A percentile compares a stretch with the other conserved stretches of the same genome.
These are phyloP conservation scores for Berberis thunbergii DNA, from an alignment of 164 flowering plant species.

Conservation along the genomic window DNA sequence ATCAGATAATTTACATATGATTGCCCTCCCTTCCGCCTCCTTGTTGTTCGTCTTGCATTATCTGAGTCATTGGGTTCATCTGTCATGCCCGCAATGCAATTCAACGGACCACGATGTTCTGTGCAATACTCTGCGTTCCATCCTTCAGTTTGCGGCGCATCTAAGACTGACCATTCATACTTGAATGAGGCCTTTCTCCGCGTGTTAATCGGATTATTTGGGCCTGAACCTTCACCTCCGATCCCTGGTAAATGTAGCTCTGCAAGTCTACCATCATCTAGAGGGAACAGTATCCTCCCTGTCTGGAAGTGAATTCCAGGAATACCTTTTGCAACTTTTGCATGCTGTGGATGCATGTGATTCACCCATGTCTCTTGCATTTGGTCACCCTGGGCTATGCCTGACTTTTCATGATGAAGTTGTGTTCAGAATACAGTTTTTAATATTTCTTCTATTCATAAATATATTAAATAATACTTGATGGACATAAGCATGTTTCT, in stretches of 20 bases:
- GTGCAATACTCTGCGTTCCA: constrained; percentile 91
- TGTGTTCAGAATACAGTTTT: background rate
- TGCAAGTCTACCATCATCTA: constrained; percentile 83
- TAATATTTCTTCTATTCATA: too few species aligned
- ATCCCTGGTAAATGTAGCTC: constrained; percentile 68
- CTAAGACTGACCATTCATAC: constrained; percentile 67
- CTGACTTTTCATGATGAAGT: constrained; percentile 31
- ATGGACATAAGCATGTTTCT: too few species aligned
- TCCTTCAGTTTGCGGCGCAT: constrained; percentile 86
- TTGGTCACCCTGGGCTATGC: constrained; percentile 27
- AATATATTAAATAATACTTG: too few species aligned
- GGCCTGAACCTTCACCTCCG: constrained; percentile 66
- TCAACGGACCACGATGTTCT: constrained; percentile 64
- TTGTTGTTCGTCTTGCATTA: constrained; percentile 21
- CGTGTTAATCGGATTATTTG: constrained; percentile 22
- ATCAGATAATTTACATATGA: constrained; percentile 37
- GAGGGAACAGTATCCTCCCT: constrained; percentile 55
- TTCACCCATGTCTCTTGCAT: constrained; percentile 44
- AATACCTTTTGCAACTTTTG: constrained; percentile 59
- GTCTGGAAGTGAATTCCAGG: constrained; percentile 52
- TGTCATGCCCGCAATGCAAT: constrained; percentile 64
- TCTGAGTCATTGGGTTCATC: constrained; percentile 42
- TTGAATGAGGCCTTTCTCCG: constrained; percentile 39
- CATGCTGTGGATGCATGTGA: constrained; percentile 60
- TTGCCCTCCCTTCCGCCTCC: constrained; percentile 37